Evolutionary conservation across 345 rosid genomes (phyloP).

Genomic region (Pistacia integerrima): DNA sequence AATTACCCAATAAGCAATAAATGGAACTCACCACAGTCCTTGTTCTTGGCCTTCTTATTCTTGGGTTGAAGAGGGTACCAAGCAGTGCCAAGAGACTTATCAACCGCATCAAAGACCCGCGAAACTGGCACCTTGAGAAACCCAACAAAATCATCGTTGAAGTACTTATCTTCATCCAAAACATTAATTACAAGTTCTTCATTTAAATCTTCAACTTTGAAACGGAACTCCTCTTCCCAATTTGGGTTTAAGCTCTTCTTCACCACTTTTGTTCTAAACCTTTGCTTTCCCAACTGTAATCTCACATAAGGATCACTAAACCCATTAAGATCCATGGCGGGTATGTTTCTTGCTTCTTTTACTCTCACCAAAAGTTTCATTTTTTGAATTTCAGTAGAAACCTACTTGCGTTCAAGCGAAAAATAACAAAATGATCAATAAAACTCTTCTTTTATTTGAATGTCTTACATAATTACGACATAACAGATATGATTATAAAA

Average conservation of each 20-base stretch:
- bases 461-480: background rate
- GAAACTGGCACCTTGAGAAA: slow-evolving; percentile 67
- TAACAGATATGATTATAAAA: background rate
- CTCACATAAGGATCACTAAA: slow-evolving; percentile 87
- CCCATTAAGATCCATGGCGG: slow-evolving; percentile 89
- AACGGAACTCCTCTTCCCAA: slow-evolving; percentile 91
- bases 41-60: slow-evolving; percentile 73
- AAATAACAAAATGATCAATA: background rate
- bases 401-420: background rate
- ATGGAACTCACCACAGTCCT: slow-evolving; percentile 67
- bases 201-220: slow-evolving; percentile 90
- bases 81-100: slow-evolving; percentile 69
- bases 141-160: slow-evolving; percentile 86
- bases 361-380: slow-evolving; percentile 85
- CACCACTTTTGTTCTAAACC: slow-evolving; percentile 76
- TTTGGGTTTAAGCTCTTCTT: slow-evolving; percentile 84
- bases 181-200: slow-evolving; percentile 80
- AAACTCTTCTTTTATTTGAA: background rate
- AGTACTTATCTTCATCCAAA: slow-evolving; percentile 88
- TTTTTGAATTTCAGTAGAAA: background rate
- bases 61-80: slow-evolving; percentile 86
- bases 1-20: background rate
- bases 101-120: slow-evolving; percentile 69
- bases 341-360: slow-evolving; percentile 82
- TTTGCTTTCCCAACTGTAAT: slow-evolving; percentile 77